Conservation (phyloP, 805 yeast species). For the Candida yuanshanica region DNA sequence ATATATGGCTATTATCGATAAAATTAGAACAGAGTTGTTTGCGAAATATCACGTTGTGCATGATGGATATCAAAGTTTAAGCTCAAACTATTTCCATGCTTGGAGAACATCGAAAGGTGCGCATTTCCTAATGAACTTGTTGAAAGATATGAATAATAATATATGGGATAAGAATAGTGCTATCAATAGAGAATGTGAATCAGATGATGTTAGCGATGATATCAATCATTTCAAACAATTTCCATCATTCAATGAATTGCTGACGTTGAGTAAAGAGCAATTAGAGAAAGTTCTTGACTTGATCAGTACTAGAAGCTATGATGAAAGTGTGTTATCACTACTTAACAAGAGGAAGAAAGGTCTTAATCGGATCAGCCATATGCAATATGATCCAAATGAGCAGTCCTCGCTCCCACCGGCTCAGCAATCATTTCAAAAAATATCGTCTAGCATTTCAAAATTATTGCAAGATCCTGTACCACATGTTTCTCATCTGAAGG, state of each 20-base stretch:
- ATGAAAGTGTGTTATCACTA: conserved; percentile 11
- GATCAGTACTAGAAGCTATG: conserved; percentile 11
- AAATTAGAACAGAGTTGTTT: conserved; percentile 18
- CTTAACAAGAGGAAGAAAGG: conserved; percentile 6
- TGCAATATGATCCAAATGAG: neutral
- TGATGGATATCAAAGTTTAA: conserved; percentile 35
- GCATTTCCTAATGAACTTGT: conserved; percentile 31
- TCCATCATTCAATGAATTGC: conserved; percentile 22
- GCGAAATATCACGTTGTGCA: conserved; percentile 27
- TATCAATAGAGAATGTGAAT: conserved; percentile 16
- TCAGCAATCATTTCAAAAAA: neutral
- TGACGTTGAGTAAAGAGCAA: conserved; percentile 15
- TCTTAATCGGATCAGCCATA: neutral
- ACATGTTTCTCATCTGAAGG: neutral
- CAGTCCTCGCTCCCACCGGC: neutral
- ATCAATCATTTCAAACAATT: conserved; percentile 18
- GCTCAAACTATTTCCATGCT: conserved; percentile 54
- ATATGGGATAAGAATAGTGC: conserved; percentile 22
- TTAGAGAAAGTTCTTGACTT: conserved; percentile 16
- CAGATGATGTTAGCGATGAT: conserved; percentile 6
- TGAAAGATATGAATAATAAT: conserved; percentile 27
- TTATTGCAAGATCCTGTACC: neutral
- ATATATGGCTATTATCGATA: conserved; percentile 8
- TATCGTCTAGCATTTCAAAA: neutral
- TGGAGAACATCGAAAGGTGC: conserved; percentile 58